These are phyloP conservation scores for Acrodontium crateriforme DNA, from an alignment of 2,329 filamentous ascomycete genomes.

Conservation along the genomic window DNA sequence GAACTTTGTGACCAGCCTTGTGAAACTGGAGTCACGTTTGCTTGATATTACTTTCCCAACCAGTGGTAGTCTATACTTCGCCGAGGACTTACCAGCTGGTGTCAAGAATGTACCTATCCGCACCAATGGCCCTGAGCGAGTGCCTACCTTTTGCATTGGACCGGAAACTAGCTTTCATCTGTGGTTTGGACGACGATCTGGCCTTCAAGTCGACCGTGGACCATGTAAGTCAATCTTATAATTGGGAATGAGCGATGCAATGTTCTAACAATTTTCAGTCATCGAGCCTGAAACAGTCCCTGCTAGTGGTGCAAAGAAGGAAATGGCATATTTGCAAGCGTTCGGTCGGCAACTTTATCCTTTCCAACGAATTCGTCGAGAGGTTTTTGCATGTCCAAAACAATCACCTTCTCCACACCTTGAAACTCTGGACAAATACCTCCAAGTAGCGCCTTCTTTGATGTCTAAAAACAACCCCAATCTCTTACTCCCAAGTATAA, in stretches of 20 bases:
- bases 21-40: slow-evolving; percentile 18
- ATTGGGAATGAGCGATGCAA: slow-evolving; percentile 1
- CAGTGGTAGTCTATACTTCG: slow-evolving; percentile 23
- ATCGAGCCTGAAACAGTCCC: slow-evolving; percentile 14
- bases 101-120: slow-evolving; percentile 10
- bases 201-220: slow-evolving; percentile 17
- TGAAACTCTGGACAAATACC: slow-evolving; percentile 19
- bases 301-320: slow-evolving; percentile 20
- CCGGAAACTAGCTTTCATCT: slow-evolving; percentile 16
- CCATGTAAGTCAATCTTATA: slow-evolving; percentile 17
- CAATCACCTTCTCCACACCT: slow-evolving; percentile 17
- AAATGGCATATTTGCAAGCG: slow-evolving; percentile 17
- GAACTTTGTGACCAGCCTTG: slow-evolving; percentile 15
- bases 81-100: slow-evolving; percentile 14
- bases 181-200: slow-evolving; percentile 19
- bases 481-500: slow-evolving; percentile 6
- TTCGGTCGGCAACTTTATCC: slow-evolving; percentile 20
- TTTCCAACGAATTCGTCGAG: slow-evolving; percentile 19
- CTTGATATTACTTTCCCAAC: slow-evolving; percentile 18
- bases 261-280: slow-evolving; percentile 13
- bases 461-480: not conserved
- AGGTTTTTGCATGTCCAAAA: slow-evolving; percentile 20
- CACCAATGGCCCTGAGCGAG: slow-evolving; percentile 1
- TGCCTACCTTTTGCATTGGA: slow-evolving; percentile 18
- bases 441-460: slow-evolving; percentile 7